phyloP scores from a whole-genome alignment of 176 grass and related monocot genomes.

The Cenchrus fungigraminus region DNA sequence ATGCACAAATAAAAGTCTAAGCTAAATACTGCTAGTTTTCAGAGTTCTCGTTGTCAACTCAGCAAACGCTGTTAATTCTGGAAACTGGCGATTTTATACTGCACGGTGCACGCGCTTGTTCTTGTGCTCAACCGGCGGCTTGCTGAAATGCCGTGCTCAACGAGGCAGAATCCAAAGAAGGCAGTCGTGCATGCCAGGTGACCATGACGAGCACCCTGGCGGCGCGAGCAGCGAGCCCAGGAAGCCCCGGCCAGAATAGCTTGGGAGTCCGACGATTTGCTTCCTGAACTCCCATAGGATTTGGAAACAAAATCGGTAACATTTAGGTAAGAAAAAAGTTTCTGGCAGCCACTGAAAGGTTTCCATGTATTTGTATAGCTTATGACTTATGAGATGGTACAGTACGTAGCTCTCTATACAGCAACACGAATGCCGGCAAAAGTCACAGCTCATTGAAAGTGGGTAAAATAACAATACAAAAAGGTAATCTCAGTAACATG shows the following conservation, averaged over 20 bases:
- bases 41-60: too few relatives aligned
- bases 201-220: constrained; percentile 24
- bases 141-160: not conserved
- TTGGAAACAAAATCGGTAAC: not conserved
- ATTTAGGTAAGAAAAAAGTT: not conserved
- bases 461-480: constrained; percentile 12
- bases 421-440: constrained; percentile 34
- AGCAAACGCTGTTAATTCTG: not conserved
- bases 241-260: not conserved
- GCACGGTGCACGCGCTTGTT: not conserved
- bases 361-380: constrained; percentile 35
- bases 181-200: not conserved
- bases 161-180: constrained; percentile 26
- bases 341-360: not conserved
- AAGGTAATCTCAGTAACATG: constrained; percentile 21
- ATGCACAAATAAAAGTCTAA: not conserved
- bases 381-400: constrained; percentile 30
- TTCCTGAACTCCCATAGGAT: not conserved
- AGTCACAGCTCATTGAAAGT: constrained; percentile 39
- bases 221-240: not conserved
- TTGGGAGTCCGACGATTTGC: too few relatives aligned
- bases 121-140: not conserved
- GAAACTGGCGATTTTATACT: not conserved
- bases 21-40: not conserved
- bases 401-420: constrained; percentile 47